Conservation (phyloP, 1,284 basidiomycete genomes). For the Microbotryum lychnidis-dioicae region DNA sequence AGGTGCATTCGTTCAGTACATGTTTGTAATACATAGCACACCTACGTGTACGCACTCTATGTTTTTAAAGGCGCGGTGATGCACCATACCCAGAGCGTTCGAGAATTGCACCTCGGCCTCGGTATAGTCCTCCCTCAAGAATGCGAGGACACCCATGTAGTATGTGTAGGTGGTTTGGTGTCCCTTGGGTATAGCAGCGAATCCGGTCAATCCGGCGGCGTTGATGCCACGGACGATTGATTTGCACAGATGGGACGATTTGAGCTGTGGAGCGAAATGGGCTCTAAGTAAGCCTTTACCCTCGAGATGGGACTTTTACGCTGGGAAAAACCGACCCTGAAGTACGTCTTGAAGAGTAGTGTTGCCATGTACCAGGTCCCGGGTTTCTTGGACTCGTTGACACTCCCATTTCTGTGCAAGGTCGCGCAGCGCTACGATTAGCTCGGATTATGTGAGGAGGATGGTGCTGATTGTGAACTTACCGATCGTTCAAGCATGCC, state of each 20-base stretch:
- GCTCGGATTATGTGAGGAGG: too few species aligned
- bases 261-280: conserved; percentile 51
- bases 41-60: conserved; percentile 15
- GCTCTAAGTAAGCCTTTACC: neutral
- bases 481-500: conserved; percentile 83
- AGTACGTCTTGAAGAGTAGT: conserved; percentile 86
- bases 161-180: conserved; percentile 90
- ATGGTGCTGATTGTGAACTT: conserved; percentile 20
- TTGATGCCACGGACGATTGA: conserved; percentile 83
- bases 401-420: too few species aligned
- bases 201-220: conserved; percentile 66
- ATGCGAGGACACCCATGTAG: conserved; percentile 87
- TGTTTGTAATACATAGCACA: neutral
- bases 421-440: too few species aligned
- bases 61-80: conserved; percentile 10
- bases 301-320: neutral
- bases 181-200: conserved; percentile 65
- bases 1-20: conserved; percentile 4
- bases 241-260: conserved; percentile 80
- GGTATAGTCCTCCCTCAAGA: conserved; percentile 81
- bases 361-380: conserved; percentile 92
- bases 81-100: conserved; percentile 6
- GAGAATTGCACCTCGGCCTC: conserved; percentile 49
- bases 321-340: conserved; percentile 55
- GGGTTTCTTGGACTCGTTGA: conserved; percentile 39